Evolutionary conservation across 768 basidiomycete genomes (phyloP), one percentile per base, ranked within the genome.

Genomic region (Auriculariales sp.): DNA sequence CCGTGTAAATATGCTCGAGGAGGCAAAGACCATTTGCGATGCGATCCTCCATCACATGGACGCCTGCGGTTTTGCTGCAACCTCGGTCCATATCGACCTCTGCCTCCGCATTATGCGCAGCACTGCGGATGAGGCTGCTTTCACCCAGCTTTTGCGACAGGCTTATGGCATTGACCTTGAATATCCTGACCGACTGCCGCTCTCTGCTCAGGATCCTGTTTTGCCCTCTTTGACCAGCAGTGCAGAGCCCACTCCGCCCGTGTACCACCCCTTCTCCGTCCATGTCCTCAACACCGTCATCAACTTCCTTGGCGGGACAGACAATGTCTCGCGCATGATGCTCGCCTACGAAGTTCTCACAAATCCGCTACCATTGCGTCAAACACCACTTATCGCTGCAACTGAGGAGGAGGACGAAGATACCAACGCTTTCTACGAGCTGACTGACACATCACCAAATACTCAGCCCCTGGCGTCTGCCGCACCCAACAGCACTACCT

Each of bases 331-430:
- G 3, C 78, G 75, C 55, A 71, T 90, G 59, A 72, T 89, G 4
- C 76, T 78, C 57, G 72, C 80, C 1, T 90, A 88, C 57, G 87
- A 89, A 56, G 78, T 83, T 27, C 75, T 88, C 51, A 85, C 86
- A 0, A 71, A 78, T 45, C 83, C 83, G 14, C 68, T 87, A 27
- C 10, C 62, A 66, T 52, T 68, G 72, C 35, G 68, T 62, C 45
- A 65, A 71, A 58, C 51, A 55, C 33, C 67, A 70, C 55, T 65
- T 70, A 49, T 69, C 53, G 65, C 71, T 4, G 71, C 76, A 11
- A 82, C 79, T 59, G 81, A 83, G 39, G 80, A 82, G 19, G 81
- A 72, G 24, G 72, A 72, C 25, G 78, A 87, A 46, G 75, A 82
- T 31, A 78, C 78, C 24, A 48, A 54, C 28, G 45, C 51, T n/a